Base-by-base conservation (phyloP, 2,329 filamentous ascomycete species). In the Curvularia hawaiiensis region DNA sequence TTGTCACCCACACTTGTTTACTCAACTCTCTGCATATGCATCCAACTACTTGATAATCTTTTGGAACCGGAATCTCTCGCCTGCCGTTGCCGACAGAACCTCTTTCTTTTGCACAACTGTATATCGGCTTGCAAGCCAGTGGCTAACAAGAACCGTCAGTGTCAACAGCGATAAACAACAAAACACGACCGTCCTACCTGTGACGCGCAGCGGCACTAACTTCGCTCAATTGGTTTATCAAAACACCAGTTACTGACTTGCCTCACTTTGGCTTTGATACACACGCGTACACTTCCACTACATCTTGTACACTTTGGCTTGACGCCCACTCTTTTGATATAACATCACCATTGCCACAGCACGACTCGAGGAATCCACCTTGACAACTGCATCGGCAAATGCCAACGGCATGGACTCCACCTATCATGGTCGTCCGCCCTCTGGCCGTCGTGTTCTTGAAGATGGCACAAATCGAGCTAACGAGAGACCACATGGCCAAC, bases 401-500 rank as follows among this genome's bases (percentile, higher is more conserved):
- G 45, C 28, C 46, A 49, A 26, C 22, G 64, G 24, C 51, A 77
- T 76, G 75, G 75, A 76, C 22, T 69, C 65, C 43, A 48, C 28
- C 55, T 62, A 64, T 49, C 67, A 71, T 61, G 66, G 66, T 7
- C 73, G 69, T 28, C 72, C 73, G 35, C 69, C 69, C 14, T 72
- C 69, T 18, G 71, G 71, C 43, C 70, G 73, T 51, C 68, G 65
- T 33, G 63, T 65, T 28, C 68, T 77, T 14, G 71, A 65, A 28
- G 75, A 77, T 59, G 72, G 65, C 12, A 71, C 72, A 22, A 66
- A 66, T 28, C 69, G 74, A 44, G 71, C 66, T 38, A 77, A 77
- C 53, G 63, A 73, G 52, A 62, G 61, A 48, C 44, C 63, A 28
- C 64, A 58, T 46, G 53, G 60, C 16, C 69, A 60, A 35, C 62